A percentile compares a stretch with the other conserved stretches of the same genome.
These are phyloP conservation scores for Yamadazyma nakazawae DNA, from an alignment of 805 yeast genomes.

Conservation along the genomic window DNA sequence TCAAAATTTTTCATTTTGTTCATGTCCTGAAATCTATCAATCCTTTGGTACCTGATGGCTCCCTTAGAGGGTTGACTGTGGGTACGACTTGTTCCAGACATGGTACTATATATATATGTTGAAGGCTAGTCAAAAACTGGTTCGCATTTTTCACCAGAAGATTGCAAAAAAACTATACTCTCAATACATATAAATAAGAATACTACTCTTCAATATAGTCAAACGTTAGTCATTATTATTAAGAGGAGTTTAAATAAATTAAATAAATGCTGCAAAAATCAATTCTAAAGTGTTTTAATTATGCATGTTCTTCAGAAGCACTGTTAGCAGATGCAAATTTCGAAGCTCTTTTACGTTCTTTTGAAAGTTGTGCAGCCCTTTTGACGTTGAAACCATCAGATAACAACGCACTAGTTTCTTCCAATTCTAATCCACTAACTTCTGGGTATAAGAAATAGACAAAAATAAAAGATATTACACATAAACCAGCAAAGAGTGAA, in stretches of 20 bases:
- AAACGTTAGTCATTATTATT: conserved; percentile 1
- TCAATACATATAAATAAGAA: not conserved
- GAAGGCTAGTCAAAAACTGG: not conserved
- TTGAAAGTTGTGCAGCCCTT: conserved; percentile 36
- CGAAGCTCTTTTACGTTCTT: conserved; percentile 29
- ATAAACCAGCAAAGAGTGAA: conserved; percentile 81
- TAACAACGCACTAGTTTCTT: conserved; percentile 81
- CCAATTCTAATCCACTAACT: conserved; percentile 83
- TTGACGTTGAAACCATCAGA: conserved; percentile 84
- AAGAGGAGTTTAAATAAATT: not conserved
- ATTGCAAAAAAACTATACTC: not conserved
- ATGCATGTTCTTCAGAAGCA: not conserved
- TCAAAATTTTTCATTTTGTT: conserved; percentile 28
- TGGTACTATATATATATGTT: not conserved
- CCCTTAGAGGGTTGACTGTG: not conserved
- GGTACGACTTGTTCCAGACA: not conserved
- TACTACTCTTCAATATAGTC: not conserved
- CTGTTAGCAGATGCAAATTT: conserved; percentile 12
- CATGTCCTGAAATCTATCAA: conserved; percentile 29
- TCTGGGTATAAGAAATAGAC: conserved; percentile 89
- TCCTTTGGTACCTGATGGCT: conserved; percentile 5
- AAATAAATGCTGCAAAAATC: conserved; percentile 1
- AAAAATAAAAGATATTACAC: conserved; percentile 66
- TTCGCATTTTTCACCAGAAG: conserved; percentile 1
- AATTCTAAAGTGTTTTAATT: not conserved